Conservation (phyloP, 2,329 filamentous ascomycete genomes). For the Pseudocercospora fijiensis region DNA sequence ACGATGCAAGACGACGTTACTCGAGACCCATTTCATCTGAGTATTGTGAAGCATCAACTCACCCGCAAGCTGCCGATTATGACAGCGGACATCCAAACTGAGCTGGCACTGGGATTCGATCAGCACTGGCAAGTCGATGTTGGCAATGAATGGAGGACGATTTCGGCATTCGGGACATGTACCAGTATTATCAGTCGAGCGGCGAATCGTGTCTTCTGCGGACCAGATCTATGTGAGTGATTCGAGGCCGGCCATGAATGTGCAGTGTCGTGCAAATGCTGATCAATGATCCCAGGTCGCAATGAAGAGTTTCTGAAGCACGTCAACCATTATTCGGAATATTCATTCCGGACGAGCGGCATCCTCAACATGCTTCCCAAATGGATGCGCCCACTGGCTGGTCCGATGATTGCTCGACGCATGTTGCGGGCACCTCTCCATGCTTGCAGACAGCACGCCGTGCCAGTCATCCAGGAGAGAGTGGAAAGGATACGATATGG, state of each 20-base stretch:
- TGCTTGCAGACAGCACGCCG: slow-evolving; percentile 1
- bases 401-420: neutral
- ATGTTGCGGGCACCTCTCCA: neutral
- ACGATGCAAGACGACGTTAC: slow-evolving; percentile 14
- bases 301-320: slow-evolving; percentile 22
- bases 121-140: slow-evolving; percentile 16
- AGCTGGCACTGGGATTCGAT: slow-evolving; percentile 20
- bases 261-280: neutral
- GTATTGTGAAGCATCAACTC: slow-evolving; percentile 22
- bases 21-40: slow-evolving; percentile 15
- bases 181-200: slow-evolving; percentile 23
- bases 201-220: slow-evolving; percentile 26
- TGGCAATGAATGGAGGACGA: slow-evolving; percentile 1
- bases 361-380: slow-evolving; percentile 20
- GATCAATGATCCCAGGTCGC: neutral
- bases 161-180: slow-evolving; percentile 14
- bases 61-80: slow-evolving; percentile 23
- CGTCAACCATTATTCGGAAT: slow-evolving; percentile 15
- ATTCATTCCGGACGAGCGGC: slow-evolving; percentile 14
- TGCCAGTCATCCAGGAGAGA: slow-evolving; percentile 11
- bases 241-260: neutral
- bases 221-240: slow-evolving; percentile 20
- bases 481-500: neutral
- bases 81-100: slow-evolving; percentile 23
- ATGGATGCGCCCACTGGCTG: slow-evolving; percentile 2